phyloP scores from a whole-genome alignment of 164 flowering plant species.

The Annona squamosa region DNA sequence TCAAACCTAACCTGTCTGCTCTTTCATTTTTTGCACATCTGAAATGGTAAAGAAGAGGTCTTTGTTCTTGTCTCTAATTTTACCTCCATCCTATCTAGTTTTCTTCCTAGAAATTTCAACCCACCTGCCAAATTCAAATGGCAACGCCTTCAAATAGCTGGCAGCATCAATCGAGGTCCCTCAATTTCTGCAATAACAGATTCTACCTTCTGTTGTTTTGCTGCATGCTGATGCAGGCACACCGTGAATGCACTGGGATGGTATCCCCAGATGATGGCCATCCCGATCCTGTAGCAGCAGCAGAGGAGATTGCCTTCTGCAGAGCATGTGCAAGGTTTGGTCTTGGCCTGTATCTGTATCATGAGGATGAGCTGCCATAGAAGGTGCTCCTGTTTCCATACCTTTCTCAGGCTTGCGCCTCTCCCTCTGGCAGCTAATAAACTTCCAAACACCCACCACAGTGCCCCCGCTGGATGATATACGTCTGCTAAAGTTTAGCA shows the following conservation, averaged over 20 bases:
- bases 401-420: no score
- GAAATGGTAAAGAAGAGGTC: no score
- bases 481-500: neutral
- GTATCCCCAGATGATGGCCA: constrained; percentile 29
- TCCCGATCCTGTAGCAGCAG: constrained; percentile 70
- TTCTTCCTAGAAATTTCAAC: neutral
- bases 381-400: neutral
- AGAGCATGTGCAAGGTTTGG: constrained; percentile 95
- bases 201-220: neutral
- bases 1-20: neutral
- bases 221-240: constrained; percentile 45
- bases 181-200: neutral
- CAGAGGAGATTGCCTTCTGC: constrained; percentile 89
- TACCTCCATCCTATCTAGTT: neutral
- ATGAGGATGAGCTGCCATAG: constrained; percentile 45
- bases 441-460: neutral
- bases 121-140: no score
- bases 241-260: constrained; percentile 87
- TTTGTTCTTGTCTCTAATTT: no score
- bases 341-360: constrained; percentile 86
- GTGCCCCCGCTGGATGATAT: neutral
- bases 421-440: neutral
- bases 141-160: no score
- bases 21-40: no score
- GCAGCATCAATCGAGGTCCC: neutral